Conservation (phyloP, 225 moss, liverwort and hornwort species). For the Pleurozium schreberi region DNA sequence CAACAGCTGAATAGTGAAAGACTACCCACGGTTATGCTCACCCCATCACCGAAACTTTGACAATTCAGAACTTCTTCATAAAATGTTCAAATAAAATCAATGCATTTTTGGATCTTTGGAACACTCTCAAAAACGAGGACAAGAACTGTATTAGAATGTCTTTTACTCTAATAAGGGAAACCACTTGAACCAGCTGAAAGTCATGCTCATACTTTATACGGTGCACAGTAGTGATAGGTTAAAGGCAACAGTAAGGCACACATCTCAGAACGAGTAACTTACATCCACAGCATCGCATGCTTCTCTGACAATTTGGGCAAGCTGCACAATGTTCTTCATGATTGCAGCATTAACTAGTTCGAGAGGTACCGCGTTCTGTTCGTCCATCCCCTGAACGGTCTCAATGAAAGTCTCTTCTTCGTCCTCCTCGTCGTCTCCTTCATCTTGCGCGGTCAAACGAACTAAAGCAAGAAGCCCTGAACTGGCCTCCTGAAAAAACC, state of each 20-base stretch:
- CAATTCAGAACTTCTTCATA: background rate
- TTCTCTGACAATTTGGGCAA: constrained; percentile 8
- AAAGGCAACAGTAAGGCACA: background rate
- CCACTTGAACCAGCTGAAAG: background rate
- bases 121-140: background rate
- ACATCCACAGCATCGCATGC: constrained; percentile 11
- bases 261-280: background rate
- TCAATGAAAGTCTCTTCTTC: constrained; percentile 14
- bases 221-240: no score
- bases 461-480: constrained; percentile 51
- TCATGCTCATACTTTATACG: background rate
- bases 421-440: constrained; percentile 7
- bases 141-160: background rate
- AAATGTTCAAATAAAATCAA: background rate
- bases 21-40: background rate
- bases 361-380: background rate
- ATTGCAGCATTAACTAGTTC: constrained; percentile 17
- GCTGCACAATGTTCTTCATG: constrained; percentile 19
- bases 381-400: background rate
- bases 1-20: background rate
- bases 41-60: background rate
- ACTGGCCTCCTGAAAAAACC: constrained; percentile 63
- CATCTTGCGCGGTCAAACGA: constrained; percentile 34
- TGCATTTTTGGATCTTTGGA: background rate
- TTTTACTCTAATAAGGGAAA: background rate